phyloP scores from a whole-genome alignment of 2,329 filamentous ascomycete genomes.

The Trichoderma sp. region DNA sequence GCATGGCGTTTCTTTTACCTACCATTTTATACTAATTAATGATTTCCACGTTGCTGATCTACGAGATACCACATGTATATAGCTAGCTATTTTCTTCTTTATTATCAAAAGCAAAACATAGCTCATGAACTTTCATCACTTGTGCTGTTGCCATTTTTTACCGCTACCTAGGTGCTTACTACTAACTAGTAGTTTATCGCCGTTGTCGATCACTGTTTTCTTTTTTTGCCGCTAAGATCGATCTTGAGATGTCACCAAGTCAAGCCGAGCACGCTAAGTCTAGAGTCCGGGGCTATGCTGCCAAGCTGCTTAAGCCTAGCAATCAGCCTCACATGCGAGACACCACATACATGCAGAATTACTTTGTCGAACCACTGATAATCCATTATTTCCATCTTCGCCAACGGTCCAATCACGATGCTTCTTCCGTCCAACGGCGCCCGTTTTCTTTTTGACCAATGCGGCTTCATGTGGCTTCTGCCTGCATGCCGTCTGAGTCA shows the following conservation, averaged over 20 bases:
- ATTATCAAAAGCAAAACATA: neutral
- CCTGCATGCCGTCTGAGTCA: constrained; percentile 10
- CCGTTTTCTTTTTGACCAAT: neutral
- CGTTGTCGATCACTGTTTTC: neutral
- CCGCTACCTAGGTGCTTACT: neutral
- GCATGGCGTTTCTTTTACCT: neutral
- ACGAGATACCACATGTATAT: constrained; percentile 4
- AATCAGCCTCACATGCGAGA: neutral
- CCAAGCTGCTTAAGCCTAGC: neutral
- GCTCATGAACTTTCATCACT: neutral
- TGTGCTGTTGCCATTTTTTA: neutral
- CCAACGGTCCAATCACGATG: neutral
- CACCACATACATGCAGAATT: neutral
- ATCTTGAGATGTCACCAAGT: neutral
- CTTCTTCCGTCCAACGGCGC: neutral
- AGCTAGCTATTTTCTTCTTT: neutral
- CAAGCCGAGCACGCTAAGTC: neutral
- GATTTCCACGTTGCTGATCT: neutral
- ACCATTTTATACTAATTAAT: neutral
- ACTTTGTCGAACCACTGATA: neutral
- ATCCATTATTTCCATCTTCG: neutral
- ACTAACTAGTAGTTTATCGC: neutral
- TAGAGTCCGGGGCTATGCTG: neutral
- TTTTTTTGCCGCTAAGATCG: neutral
- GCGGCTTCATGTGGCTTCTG: neutral